Conservation (phyloP, 2,329 filamentous ascomycete genomes). For the Alternaria sp. region DNA sequence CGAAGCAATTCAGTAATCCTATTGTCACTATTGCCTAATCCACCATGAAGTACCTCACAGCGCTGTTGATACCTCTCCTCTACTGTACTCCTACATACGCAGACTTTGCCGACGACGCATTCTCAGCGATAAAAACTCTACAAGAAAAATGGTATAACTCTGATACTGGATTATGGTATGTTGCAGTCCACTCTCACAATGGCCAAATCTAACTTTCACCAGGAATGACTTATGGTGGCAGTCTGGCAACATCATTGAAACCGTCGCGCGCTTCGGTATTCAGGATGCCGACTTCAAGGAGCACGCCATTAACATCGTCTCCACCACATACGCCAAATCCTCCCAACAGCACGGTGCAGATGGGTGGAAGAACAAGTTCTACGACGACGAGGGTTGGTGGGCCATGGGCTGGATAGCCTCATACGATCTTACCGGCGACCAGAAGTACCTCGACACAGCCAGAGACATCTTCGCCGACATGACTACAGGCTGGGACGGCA, state of each 20-base stretch:
- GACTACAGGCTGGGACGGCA: slow-evolving; percentile 53
- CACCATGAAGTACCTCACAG: slow-evolving; percentile 30
- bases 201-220: not conserved
- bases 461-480: slow-evolving; percentile 64
- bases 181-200: not conserved
- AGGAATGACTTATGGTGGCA: slow-evolving; percentile 47
- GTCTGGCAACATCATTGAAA: slow-evolving; percentile 46
- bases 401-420: slow-evolving; percentile 64
- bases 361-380: slow-evolving; percentile 60
- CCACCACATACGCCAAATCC: slow-evolving; percentile 44
- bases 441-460: slow-evolving; percentile 62
- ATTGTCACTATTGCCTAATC: not conserved
- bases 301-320: slow-evolving; percentile 37
- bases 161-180: slow-evolving; percentile 44
- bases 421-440: slow-evolving; percentile 61
- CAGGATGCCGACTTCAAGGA: slow-evolving; percentile 36
- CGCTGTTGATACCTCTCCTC: slow-evolving; percentile 22
- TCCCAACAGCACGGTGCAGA: slow-evolving; percentile 31
- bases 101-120: slow-evolving; percentile 37
- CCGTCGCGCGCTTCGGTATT: slow-evolving; percentile 41
- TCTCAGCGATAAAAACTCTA: slow-evolving; percentile 35
- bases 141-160: slow-evolving; percentile 44
- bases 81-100: slow-evolving; percentile 18
- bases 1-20: not conserved
- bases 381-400: slow-evolving; percentile 72